Evolutionary conservation across 352 stramenopile genomes (phyloP).

Genomic region (Lagenidium giganteum): DNA sequence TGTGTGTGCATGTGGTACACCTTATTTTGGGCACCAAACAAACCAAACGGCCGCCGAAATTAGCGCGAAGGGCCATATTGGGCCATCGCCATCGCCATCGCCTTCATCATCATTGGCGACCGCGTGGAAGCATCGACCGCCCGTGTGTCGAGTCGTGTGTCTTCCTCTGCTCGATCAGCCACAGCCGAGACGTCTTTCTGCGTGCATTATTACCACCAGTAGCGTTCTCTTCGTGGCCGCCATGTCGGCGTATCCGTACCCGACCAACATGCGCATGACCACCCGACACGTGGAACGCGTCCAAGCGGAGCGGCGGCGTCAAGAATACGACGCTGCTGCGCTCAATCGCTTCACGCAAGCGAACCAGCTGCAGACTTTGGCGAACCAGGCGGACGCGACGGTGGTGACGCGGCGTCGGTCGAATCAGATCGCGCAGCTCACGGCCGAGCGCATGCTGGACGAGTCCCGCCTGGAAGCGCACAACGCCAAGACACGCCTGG

Average conservation of each 20-base stretch:
- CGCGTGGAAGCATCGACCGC: too few relatives aligned
- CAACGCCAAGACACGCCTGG: conserved; percentile 14
- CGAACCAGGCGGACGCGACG: conserved; percentile 62
- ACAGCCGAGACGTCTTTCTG: too few relatives aligned
- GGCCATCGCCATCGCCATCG: too few relatives aligned
- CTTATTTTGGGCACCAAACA: too few relatives aligned
- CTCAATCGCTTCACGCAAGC: conserved; percentile 44
- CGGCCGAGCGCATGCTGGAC: conserved; percentile 65
- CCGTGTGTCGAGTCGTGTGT: too few relatives aligned
- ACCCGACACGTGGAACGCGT: conserved; percentile 58
- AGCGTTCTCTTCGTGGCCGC: conserved; percentile 1
- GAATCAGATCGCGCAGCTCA: conserved; percentile 62
- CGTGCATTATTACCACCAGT: too few relatives aligned
- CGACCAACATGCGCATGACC: conserved; percentile 50
- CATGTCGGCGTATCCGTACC: conserved; percentile 65
- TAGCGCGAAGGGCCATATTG: too few relatives aligned
- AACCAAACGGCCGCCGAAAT: too few relatives aligned
- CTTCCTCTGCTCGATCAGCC: too few relatives aligned
- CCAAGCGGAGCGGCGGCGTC: conserved; percentile 47
- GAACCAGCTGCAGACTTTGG: conserved; percentile 54
- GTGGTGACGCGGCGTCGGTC: conserved; percentile 35
- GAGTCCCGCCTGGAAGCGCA: conserved; percentile 26
- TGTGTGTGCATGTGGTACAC: too few relatives aligned
- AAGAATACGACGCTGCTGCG: conserved; percentile 51
- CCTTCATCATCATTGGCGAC: too few relatives aligned